Evolutionary conservation across 2,329 filamentous ascomycete species (phyloP), one percentile per base, ranked within the genome.

Genomic region (Cordyceps javanica): DNA sequence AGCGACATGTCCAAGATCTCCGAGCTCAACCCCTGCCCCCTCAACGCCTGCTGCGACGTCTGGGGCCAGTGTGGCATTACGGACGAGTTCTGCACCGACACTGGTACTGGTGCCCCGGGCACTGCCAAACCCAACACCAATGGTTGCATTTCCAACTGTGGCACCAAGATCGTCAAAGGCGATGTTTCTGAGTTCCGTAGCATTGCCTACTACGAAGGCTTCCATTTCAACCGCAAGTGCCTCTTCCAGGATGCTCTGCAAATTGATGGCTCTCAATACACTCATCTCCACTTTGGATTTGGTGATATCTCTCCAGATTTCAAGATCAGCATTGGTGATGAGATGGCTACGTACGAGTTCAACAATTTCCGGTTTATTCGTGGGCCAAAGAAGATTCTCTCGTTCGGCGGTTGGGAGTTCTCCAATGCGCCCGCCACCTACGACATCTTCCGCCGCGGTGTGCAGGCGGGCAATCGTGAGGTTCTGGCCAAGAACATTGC

Each of bases 331-430:
- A 63, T 71, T 4, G 58, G 63, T 2, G 45, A 68, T 53, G 10
- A 59, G 4, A 32, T 64, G 16, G 45, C 55, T 6, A 62, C 41
- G 9, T 57, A 57, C 36, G 45, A 72, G 50, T 75, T 71, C 28
- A 46, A 64, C 0, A 52, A 61, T 1, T 73, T 75, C 52, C 42
- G 55, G 0, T 26, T 68, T 6, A 59, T n/a, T n/a, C 21, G 0
- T 62, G 62, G 2, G 30, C 66, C 3, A 72, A n/a, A 74, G 59
- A 65, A 62, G 10, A 72, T 78, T 36, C 9, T 78, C 2, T 70
- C 72, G 0, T 72, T 79, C 60, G 76, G 76, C 9, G 76, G 77
- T 11, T 79, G 76, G 77, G 65, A 62, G 1, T 76, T 73, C 57
- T 74, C 70, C n/a, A 0, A 76, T 73, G 0, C 64, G 69, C 13